Evolutionary conservation across 371 early-diverging fungal species (phyloP).

Genomic region (Apophysomyces ossiformis): DNA sequence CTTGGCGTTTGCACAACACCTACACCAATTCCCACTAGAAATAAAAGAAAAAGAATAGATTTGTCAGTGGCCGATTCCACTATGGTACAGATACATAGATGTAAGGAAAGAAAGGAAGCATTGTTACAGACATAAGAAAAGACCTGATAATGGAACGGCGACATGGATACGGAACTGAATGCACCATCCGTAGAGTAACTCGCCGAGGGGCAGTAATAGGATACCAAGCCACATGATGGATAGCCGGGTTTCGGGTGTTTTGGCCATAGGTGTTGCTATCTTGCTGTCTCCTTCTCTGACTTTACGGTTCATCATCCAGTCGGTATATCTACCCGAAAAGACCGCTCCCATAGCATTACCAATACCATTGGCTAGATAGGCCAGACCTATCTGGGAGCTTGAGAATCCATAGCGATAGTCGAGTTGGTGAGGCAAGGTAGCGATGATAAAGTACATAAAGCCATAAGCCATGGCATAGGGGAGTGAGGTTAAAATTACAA

Average conservation of each 20-base stretch:
- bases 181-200: constrained; percentile 55
- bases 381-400: constrained; percentile 48
- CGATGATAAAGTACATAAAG: constrained; percentile 53
- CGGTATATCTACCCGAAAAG: constrained; percentile 45
- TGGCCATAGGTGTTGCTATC: constrained; percentile 4
- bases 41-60: constrained; percentile 1
- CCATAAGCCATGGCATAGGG: constrained; percentile 62
- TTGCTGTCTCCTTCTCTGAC: background rate
- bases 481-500: constrained; percentile 48
- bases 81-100: background rate
- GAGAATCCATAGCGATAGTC: constrained; percentile 30
- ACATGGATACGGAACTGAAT: constrained; percentile 30
- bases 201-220: constrained; percentile 36
- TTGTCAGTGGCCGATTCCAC: background rate
- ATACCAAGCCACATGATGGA: constrained; percentile 50
- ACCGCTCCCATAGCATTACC: constrained; percentile 54
- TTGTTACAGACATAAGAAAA: constrained; percentile 43
- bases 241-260: constrained; percentile 37
- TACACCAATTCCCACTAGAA: constrained; percentile 50
- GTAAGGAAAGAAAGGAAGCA: too few species aligned
- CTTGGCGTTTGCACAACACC: constrained; percentile 50
- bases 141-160: constrained; percentile 29
- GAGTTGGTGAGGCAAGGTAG: constrained; percentile 41
- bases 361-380: constrained; percentile 49
- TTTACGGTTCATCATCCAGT: constrained; percentile 29